A percentile compares a stretch with the other conserved stretches of the same genome.
phyloP scores from a whole-genome alignment of 129 eudicot genomes.

The Chrysanthemum makinoi region DNA sequence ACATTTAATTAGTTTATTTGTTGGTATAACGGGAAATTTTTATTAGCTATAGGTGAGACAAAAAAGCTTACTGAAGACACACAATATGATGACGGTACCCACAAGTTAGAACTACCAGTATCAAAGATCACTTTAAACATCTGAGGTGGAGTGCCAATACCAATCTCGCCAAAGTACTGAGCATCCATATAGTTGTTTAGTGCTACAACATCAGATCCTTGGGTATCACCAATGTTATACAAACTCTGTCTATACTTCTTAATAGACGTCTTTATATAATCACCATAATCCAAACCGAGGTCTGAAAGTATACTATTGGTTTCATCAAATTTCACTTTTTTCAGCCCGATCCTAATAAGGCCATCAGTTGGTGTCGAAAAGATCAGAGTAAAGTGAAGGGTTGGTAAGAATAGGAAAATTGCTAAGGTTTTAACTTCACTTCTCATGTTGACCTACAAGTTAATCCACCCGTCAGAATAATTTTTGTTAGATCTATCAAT shows the following conservation, averaged over 20 bases:
- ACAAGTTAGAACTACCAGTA: conserved; percentile 48
- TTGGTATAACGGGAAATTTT: neutral
- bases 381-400: conserved; percentile 21
- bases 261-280: conserved; percentile 24
- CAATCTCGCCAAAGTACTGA: conserved; percentile 26
- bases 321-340: conserved; percentile 40
- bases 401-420: conserved; percentile 27
- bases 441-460: conserved; percentile 32
- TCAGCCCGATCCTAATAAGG: conserved; percentile 46
- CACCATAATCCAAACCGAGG: conserved; percentile 30
- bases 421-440: conserved; percentile 14
- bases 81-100: conserved; percentile 47
- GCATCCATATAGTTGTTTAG: conserved; percentile 44
- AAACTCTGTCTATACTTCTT: conserved; percentile 25
- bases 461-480: neutral
- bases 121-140: conserved; percentile 57
- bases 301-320: conserved; percentile 30
- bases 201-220: conserved; percentile 38
- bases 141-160: conserved; percentile 56
- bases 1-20: neutral
- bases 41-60: neutral
- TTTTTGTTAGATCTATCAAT: neutral
- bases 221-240: conserved; percentile 23
- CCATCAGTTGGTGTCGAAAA: conserved; percentile 37
- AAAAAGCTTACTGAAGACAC: conserved; percentile 45